Conservation (phyloP, 2,329 filamentous ascomycete species). For the Fusarium nematophilum region DNA sequence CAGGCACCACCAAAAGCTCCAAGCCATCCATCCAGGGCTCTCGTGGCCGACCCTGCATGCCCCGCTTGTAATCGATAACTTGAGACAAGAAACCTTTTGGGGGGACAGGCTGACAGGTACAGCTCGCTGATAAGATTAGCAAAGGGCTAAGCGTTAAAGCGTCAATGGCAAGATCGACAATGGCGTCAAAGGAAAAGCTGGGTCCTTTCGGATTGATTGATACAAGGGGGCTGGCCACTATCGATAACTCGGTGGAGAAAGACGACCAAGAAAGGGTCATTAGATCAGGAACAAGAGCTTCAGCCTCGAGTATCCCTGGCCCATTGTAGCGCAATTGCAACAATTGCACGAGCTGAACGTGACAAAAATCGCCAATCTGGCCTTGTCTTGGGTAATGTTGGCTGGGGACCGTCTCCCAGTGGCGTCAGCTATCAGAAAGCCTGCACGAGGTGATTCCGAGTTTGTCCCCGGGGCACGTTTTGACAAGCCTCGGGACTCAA, state of each 20-base stretch:
- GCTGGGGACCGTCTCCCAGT: slow-evolving; percentile 22
- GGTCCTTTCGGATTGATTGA: slow-evolving; percentile 33
- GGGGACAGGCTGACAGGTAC: slow-evolving; percentile 4
- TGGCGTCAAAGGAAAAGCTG: slow-evolving; percentile 36
- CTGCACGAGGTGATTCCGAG: slow-evolving; percentile 7
- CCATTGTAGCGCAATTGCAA: slow-evolving; percentile 16
- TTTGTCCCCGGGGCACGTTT: neutral
- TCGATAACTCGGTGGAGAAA: slow-evolving; percentile 22
- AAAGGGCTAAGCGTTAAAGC: slow-evolving; percentile 18
- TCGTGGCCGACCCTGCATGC: neutral
- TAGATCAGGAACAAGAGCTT: slow-evolving; percentile 29
- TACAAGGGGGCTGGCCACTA: slow-evolving; percentile 21
- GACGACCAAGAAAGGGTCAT: slow-evolving; percentile 4
- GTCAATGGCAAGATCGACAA: slow-evolving; percentile 25
- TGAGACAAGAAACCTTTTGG: no score
- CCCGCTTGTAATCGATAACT: slow-evolving; percentile 1
- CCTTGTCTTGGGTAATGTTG: slow-evolving; percentile 27
- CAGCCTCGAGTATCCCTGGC: slow-evolving; percentile 8
- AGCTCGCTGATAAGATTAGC: slow-evolving; percentile 38
- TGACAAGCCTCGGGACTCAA: slow-evolving; percentile 14
- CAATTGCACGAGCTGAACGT: no score
- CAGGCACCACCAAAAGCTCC: slow-evolving; percentile 13
- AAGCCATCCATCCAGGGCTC: slow-evolving; percentile 4
- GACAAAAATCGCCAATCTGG: no score
- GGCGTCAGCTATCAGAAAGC: slow-evolving; percentile 26